Evolutionary conservation across 164 flowering plant genomes (phyloP), one percentile per base, ranked within the genome.

Genomic region (Magnolia sinica): DNA sequence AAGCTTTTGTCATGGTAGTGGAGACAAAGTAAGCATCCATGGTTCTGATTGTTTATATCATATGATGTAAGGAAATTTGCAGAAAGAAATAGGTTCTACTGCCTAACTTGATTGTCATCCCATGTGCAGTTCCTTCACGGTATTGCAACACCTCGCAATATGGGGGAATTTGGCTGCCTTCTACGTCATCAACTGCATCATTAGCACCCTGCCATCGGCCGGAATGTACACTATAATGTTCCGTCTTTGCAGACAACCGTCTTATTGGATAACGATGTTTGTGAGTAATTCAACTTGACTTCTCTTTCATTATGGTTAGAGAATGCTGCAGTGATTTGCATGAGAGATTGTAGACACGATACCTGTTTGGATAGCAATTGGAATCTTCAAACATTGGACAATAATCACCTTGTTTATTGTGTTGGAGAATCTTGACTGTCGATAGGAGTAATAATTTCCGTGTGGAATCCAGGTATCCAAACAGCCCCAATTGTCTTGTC

Each of bases 191-290:
- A 96, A 94, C 84, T 90, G 85, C 82, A 79, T 92, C 31, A 82
- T 96, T 74, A 96, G 99, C 78, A 82, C 95, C 24, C 45, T 94
- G 73, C 99, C 99, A 37, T 81, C 91, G 67, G 88, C 96, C 0
- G 97, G 96, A 74, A 89, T 96, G 99, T 91, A 96, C 83, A 96
- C 95, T 50, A 91, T 96, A 64, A 96, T 96, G 98, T 94, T 91
- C 78, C 91, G 98, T 37, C 86, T 96, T 67, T 94, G 98, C 81
- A 77, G 81, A 71, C 92, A 96, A 61, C 97, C 99, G 29, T 90
- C 96, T 49, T 96, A 96, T 74, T 96, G 98, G 99, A 82, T 87
- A 77, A 90, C 98, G 3, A 86, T 94, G 84, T 78, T 89, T 79
- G 99, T 94, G 85, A 94, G 98, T 94, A 50, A 6, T 63, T 74